Conservation (phyloP, 228 moss, liverwort and hornwort species). For the Sphagnum magellanicum region DNA sequence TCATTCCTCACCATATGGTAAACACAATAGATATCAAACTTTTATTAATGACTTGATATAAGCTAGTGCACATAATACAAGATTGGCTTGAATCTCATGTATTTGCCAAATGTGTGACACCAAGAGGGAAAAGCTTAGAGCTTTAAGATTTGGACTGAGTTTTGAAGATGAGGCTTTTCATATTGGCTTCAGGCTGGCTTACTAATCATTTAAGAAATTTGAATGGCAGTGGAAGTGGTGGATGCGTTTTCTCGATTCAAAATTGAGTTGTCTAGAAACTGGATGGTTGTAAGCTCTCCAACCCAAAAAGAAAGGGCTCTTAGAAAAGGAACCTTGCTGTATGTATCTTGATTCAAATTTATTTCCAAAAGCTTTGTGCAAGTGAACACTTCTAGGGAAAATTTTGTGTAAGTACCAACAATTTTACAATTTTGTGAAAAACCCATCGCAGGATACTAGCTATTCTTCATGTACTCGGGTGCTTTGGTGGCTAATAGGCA, state of each 20-base stretch:
- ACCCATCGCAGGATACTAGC: background rate
- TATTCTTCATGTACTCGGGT: background rate
- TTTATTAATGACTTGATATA: background rate
- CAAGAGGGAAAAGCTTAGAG: background rate
- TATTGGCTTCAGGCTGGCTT: background rate
- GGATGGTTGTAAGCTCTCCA: slow-evolving; percentile 28
- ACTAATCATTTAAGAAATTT: background rate
- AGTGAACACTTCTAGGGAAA: background rate
- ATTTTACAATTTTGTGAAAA: background rate
- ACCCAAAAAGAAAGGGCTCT: background rate
- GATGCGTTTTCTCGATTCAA: slow-evolving; percentile 28
- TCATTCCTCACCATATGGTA: background rate
- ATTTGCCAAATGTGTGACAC: background rate
- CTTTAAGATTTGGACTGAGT: background rate
- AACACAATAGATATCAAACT: background rate
- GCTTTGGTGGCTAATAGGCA: background rate
- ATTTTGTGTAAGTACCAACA: background rate
- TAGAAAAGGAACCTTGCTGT: background rate
- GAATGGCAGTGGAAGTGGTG: slow-evolving; percentile 44
- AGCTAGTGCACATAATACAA: background rate
- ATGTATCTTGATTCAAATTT: background rate
- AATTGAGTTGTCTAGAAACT: slow-evolving; percentile 36
- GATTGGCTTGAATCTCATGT: background rate
- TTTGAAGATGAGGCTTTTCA: background rate
- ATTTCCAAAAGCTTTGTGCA: background rate